Evolutionary conservation across 2,329 filamentous ascomycete species (phyloP), one percentile per base, ranked within the genome.

Genomic region (Metarhizium anisopliae): DNA sequence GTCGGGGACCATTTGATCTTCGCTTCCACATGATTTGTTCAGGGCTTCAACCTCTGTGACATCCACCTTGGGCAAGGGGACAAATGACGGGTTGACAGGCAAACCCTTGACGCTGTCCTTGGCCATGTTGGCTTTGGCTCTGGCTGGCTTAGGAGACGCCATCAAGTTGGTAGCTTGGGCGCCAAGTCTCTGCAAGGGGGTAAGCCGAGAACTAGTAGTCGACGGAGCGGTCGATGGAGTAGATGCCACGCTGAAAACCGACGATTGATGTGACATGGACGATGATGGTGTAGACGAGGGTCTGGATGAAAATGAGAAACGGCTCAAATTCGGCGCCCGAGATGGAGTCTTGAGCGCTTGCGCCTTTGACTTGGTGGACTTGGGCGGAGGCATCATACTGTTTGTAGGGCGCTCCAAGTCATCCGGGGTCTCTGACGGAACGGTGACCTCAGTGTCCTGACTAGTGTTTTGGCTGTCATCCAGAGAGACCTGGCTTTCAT

Each of bases 1-100:
- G 63, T 78, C 78, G 30, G 76, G 76, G 14, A 79, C 67, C 58
- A 84, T 75, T 55, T 80, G 73, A 56, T 84, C 81, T 63, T 84
- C 81, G 61, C 81, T 84, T 14, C 81, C 81, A 52, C 65, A 65
- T 16, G 70, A 57, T 53, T 62, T 64, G 60, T 81, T 79, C 47
- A 83, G 64, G 2, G 77, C 76, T 60, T 77, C 77, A 3, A 83
- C 72, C 61, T 83, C 80, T 7, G 70, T 70, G 30, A 81, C 58
- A 59, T 82, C 77, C 2, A 80, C 79, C 56, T 74, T 78, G 1
- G 81, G 80, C 8, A 83, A 68, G 0, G 80, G 78, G 6, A 83
- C 72, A 61, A 80, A 79, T 0, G 79, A 72, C 2, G 81, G 77
- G 59, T 84, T 80, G 42, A 79, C 67, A 1, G 76, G 73, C 2